Percentiles rank a stretch among this genome's conserved stretches.
Conservation (phyloP, 1,139 yeast genomes). For the Yamadazyma dushanensis region DNA sequence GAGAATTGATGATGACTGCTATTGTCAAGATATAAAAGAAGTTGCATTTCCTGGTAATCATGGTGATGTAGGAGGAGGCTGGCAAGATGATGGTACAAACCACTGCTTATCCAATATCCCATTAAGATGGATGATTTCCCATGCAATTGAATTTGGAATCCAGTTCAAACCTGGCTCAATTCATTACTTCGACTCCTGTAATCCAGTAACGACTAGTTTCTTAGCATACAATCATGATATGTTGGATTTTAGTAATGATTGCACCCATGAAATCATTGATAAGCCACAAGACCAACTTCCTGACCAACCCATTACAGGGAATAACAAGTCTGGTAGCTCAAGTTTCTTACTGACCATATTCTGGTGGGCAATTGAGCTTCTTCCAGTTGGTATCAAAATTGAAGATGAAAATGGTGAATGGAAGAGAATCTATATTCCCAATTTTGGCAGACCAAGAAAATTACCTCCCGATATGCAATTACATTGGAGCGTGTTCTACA, state of each 20-base stretch:
- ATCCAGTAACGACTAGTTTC: constrained; percentile 37
- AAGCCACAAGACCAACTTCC: constrained; percentile 7
- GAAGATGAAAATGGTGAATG: constrained; percentile 47
- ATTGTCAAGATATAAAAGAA: constrained; percentile 45
- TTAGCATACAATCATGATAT: constrained; percentile 51
- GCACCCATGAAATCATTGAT: constrained; percentile 1
- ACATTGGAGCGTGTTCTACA: constrained; percentile 67
- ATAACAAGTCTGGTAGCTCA: constrained; percentile 26
- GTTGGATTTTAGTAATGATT: constrained; percentile 20
- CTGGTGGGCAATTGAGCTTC: constrained; percentile 64
- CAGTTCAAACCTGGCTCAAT: constrained; percentile 40
- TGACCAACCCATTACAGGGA: constrained; percentile 18
- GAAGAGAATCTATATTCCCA: constrained; percentile 50
- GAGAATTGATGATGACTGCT: constrained; percentile 9
- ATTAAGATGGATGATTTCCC: constrained; percentile 58
- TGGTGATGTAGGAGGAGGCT: constrained; percentile 69
- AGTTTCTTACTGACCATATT: constrained; percentile 21
- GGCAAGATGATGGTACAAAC: constrained; percentile 36
- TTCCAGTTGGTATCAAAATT: constrained; percentile 54
- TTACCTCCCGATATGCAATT: constrained; percentile 47
- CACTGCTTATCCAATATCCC: constrained; percentile 39
- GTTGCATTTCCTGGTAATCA: constrained; percentile 70
- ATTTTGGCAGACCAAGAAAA: constrained; percentile 50
- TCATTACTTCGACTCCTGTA: constrained; percentile 35
- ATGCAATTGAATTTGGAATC: constrained; percentile 52